Conservation (phyloP, 345 rosid species). For the Zanthoxylum bungeanum region DNA sequence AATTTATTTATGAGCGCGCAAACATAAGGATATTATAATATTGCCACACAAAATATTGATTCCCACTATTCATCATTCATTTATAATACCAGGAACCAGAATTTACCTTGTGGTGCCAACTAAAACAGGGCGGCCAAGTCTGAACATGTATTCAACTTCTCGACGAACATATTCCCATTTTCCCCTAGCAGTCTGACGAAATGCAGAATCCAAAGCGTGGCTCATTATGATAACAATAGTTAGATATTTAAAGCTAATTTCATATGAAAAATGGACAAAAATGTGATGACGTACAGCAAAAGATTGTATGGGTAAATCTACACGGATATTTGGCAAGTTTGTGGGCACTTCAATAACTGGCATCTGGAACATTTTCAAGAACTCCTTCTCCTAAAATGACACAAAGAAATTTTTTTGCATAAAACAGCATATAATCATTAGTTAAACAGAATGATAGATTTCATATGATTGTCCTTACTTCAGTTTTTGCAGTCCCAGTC, state of each 20-base stretch:
- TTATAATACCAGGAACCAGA: neutral
- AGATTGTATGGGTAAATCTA: slow-evolving; percentile 89
- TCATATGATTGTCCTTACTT: slow-evolving; percentile 41
- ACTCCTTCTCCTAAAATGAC: slow-evolving; percentile 76
- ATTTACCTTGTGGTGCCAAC: slow-evolving; percentile 94
- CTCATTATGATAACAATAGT: slow-evolving; percentile 6
- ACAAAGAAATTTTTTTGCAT: slow-evolving; percentile 3
- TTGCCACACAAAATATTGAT: neutral
- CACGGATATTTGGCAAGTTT: slow-evolving; percentile 83
- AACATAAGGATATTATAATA: neutral
- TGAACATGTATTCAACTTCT: slow-evolving; percentile 90
- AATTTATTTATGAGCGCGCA: neutral
- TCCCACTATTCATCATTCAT: neutral
- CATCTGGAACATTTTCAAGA: slow-evolving; percentile 84
- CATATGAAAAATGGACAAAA: slow-evolving; percentile 8
- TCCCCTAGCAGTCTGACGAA: slow-evolving; percentile 76
- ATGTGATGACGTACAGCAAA: slow-evolving; percentile 64
- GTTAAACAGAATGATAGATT: neutral
- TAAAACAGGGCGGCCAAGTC: slow-evolving; percentile 94
- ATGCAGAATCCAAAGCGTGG: slow-evolving; percentile 18
- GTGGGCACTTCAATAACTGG: slow-evolving; percentile 96
- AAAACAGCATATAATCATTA: slow-evolving; percentile 4
- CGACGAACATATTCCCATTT: slow-evolving; percentile 87
- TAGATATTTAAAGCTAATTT: neutral
- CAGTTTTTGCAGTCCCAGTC: slow-evolving; percentile 99